Evolutionary conservation across 192 early-diverging fungal species (phyloP).

Genomic region (Podila verticillata): DNA sequence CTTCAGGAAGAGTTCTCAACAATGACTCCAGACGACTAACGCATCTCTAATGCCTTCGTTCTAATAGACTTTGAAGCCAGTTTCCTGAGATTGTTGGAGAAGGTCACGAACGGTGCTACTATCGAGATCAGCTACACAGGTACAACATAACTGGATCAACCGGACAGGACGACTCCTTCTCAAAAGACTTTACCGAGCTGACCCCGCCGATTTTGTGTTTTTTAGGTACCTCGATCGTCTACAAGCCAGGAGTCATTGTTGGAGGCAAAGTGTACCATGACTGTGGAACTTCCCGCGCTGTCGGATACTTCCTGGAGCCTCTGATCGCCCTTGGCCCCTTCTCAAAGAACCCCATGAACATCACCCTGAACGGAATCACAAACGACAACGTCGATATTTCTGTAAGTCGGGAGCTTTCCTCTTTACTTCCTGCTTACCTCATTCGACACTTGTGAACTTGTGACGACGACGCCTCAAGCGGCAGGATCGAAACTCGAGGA

Average conservation of each 20-base stretch:
- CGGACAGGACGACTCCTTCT: background rate
- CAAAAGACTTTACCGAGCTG: background rate
- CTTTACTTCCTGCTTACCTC: background rate
- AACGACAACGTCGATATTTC: slow-evolving; percentile 93
- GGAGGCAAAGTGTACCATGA: slow-evolving; percentile 90
- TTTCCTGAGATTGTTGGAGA: slow-evolving; percentile 92
- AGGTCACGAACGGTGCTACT: slow-evolving; percentile 90
- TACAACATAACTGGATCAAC: slow-evolving; percentile 17
- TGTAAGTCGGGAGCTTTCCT: slow-evolving; percentile 54
- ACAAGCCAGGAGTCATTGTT: slow-evolving; percentile 88
- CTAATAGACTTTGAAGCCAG: slow-evolving; percentile 87
- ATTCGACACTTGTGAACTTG: no score
- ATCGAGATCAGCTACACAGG: slow-evolving; percentile 96
- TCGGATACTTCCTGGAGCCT: slow-evolving; percentile 95
- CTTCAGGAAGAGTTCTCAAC: no score
- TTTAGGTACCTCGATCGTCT: slow-evolving; percentile 81
- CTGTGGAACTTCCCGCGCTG: slow-evolving; percentile 84
- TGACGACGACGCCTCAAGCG: no score
- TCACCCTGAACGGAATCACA: slow-evolving; percentile 92
- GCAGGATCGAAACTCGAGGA: no score
- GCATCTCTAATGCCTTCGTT: background rate
- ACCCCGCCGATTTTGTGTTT: background rate
- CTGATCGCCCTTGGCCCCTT: slow-evolving; percentile 94
- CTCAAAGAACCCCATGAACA: slow-evolving; percentile 82
- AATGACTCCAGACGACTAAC: background rate